Evolutionary conservation across 2,329 filamentous ascomycete species (phyloP), one percentile per base, ranked within the genome.

Genomic region (Cryphonectria nitschkei): DNA sequence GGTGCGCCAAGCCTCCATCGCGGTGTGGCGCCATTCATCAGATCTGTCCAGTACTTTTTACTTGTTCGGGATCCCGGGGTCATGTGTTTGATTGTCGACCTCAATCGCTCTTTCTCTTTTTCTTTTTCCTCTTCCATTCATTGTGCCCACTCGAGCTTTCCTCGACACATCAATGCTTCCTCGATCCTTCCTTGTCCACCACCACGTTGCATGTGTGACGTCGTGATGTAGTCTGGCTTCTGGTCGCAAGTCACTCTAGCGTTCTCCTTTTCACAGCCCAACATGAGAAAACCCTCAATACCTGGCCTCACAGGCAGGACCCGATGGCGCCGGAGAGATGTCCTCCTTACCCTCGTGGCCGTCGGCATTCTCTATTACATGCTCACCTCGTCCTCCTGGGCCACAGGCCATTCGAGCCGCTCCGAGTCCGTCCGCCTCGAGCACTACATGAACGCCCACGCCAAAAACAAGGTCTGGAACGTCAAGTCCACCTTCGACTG

Each of bases 401-500:
- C 43, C 41, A 9, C 56, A 13, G 22, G 34, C 41, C 34, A 9
- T 13, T 2, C 50, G 14, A 34, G 19, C 14, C 58, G 46, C 5
- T 65, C 60, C 19, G 70, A 71, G 60, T 69, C 64, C 58, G 41
- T 29, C 67, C 69, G 71, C 52, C 77, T 81, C 3, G 74, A 78
- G 66, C 74, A 71, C 5, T 76, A 75, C 66, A 81, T 81, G 80
- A 81, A 81, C 70, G 61, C 61, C n/a, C 68, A 73, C 54, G 70
- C 73, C 54, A 41, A 66, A 29, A 64, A 73, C 16, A 64, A 60
- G 43, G 62, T 41, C 65, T 67, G 60, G 4, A 58, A 69, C 14
- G 39, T 70, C 9, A 76, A 76, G 6, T 77, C 78, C 71, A 81
- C 77, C 76, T 82, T 83, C 74, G 75, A 83, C 76, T 83, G 81